Percentiles rank a stretch among this genome's conserved stretches.
Evolutionary conservation across 2,329 filamentous ascomycete species (phyloP).

Genomic region (Cladosporium sp.): DNA sequence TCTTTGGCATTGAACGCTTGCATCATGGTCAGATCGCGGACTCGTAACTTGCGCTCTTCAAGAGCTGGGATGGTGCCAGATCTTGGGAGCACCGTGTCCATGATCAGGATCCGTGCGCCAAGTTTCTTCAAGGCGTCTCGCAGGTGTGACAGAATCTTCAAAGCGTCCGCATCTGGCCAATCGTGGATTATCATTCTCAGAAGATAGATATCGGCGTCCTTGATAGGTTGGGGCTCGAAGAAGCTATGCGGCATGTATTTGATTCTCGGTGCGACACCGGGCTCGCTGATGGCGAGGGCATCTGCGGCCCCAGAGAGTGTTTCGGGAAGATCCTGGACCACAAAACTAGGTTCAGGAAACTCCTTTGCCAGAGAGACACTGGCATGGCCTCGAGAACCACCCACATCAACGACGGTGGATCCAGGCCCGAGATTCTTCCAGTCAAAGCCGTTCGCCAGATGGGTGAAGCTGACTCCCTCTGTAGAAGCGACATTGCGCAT

Average conservation of each 20-base stretch:
- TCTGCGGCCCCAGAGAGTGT: slow-evolving; percentile 25
- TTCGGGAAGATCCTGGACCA: slow-evolving; percentile 49
- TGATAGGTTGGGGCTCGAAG: slow-evolving; percentile 34
- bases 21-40: slow-evolving; percentile 31
- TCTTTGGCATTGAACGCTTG: slow-evolving; percentile 32
- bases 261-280: slow-evolving; percentile 22
- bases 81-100: slow-evolving; percentile 29
- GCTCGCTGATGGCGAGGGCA: slow-evolving; percentile 18
- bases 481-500: slow-evolving; percentile 28
- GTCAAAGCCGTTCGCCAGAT: slow-evolving; percentile 59
- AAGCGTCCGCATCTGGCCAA: slow-evolving; percentile 31
- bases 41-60: slow-evolving; percentile 28
- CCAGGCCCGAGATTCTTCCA: slow-evolving; percentile 51
- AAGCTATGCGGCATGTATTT: slow-evolving; percentile 30
- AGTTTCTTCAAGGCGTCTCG: slow-evolving; percentile 26
- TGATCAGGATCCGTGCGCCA: slow-evolving; percentile 32
- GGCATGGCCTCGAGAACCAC: not conserved
- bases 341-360: slow-evolving; percentile 29
- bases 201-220: slow-evolving; percentile 36
- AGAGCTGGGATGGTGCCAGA: slow-evolving; percentile 22
- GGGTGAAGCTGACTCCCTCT: slow-evolving; percentile 58
- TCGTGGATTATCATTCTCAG: slow-evolving; percentile 33
- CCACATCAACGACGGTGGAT: slow-evolving; percentile 58
- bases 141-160: slow-evolving; percentile 29
- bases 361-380: not conserved